phyloP scores from a whole-genome alignment of 768 basidiomycete genomes.

The Termitomyces eurrhizus region DNA sequence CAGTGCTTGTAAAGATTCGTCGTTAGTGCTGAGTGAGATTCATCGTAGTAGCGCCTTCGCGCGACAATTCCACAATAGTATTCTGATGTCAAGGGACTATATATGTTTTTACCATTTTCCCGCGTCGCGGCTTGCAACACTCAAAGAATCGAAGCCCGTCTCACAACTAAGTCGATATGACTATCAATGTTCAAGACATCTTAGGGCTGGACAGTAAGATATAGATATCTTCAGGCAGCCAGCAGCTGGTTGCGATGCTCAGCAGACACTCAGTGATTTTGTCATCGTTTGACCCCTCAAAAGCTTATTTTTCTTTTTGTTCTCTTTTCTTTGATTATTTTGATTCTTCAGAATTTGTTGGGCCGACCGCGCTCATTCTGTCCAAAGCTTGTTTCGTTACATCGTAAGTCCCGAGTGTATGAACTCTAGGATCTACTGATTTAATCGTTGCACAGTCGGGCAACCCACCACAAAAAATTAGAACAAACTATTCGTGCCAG shows the following conservation, averaged over 20 bases:
- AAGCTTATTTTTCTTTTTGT: too few relatives aligned
- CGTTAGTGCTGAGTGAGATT: neutral
- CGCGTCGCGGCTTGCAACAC: neutral
- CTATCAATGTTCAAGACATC: too few relatives aligned
- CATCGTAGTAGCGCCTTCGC: neutral
- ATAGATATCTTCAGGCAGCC: too few relatives aligned
- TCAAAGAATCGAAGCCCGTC: too few relatives aligned
- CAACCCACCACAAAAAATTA: too few relatives aligned
- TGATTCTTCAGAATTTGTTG: too few relatives aligned
- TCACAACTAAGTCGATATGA: too few relatives aligned
- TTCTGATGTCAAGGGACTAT: neutral
- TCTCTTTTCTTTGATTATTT: too few relatives aligned
- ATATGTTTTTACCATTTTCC: neutral
- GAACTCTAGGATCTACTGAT: neutral
- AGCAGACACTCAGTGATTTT: too few relatives aligned
- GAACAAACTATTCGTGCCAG: neutral
- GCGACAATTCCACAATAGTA: neutral
- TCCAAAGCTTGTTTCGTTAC: neutral
- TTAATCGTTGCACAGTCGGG: neutral
- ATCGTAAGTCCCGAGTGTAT: neutral
- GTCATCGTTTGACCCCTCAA: too few relatives aligned
- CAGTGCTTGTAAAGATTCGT: constrained; percentile 6
- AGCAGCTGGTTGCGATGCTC: too few relatives aligned
- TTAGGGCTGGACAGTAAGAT: too few relatives aligned
- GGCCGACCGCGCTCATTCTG: neutral